Base-by-base conservation (phyloP, 208 protist genomes). In the Acanthamoeba sp. region DNA sequence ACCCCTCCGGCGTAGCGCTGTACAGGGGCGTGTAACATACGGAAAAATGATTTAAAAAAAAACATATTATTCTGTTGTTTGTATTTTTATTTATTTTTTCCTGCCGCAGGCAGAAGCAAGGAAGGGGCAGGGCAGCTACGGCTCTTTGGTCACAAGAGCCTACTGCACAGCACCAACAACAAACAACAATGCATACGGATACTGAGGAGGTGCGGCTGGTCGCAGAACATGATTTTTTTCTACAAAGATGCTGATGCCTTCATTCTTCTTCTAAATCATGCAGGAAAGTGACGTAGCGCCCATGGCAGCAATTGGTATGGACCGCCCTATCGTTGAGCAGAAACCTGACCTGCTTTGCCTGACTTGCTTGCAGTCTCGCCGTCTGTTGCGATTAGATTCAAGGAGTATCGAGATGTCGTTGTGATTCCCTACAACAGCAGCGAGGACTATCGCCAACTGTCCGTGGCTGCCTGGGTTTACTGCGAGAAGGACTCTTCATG, bases 361-460 rank as follows among this genome's bases (percentile, higher is more conserved):
- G 66, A 38, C 27, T 29, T 34, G 36, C 36, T 0, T 50, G 71
- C 36, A 80, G 71, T 80, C 20, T 42, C 71, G 34, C 80, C 80
- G 32, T 66, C 80, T 36, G 80, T 89, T 29, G 80, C 80, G 9
- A 42, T 89, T 64, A 2, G 80, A 55, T 89, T 89, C 80, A 59
- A 89, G 32, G 80, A 89, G 52, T 89, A 89, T n/a, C 27, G 22
- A 89, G 80, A 89, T 40, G 80, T 89, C 5, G 80, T 62, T 27
- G 36, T 64, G 29, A 89, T 89, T 38, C 80, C 80, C 36, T 89
- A 89, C 80, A 36, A 89, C 80, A 89, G 34, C 80, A 89, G 80
- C 80, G 48, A 89, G 52, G 48, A 55, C 45, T 89, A 66, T 29
- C 48, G 42, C 50, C 80, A 89, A 22, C 80, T 89, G 18, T 89